Base-by-base conservation (phyloP, 805 yeast species). In the Suhomyces pyralidae region DNA sequence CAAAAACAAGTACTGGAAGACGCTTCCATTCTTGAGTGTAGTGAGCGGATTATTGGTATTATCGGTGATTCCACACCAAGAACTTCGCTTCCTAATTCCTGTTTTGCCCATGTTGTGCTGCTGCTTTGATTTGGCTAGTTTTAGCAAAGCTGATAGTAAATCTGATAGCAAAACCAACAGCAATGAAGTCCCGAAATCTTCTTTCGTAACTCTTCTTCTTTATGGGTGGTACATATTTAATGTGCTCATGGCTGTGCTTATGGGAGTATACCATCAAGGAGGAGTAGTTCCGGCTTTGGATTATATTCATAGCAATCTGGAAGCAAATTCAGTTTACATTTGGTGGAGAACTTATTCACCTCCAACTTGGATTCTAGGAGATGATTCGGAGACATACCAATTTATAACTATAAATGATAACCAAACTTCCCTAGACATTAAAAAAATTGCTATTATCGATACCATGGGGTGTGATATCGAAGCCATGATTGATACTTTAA, bases 261-360 rank as follows among this genome's bases (percentile, higher is more conserved):
- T 89, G 87, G 98, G 98, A 0, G 65, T 83, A 0, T 75, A 83
- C 25, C 99, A 94, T 62, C 99, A 94, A 72, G 91, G 93, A 40
- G 99, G 99, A 1, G 82, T 94, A 0, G 71, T 93, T 1, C 86
- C 89, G 0, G 86, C 88, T 0, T 70, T 88, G 38, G 73, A 72
- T 20, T 63, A 75, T 50, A 48, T 82, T 2, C 66, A 68, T 17
- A 15, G 40, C 17, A 36, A 42, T 2, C 30, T 8, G 8, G 7
- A 40, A 0, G 12, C 44, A 8, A 32, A 22, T n/a, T 68, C 77
- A 0, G 71, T 82, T 0, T 79, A 82, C 34, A 62, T 93, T 5
- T 93, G 96, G 90, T 93, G 98, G 98, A 84, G 90, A 66, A 90
- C 97, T 0, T 94, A 93, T 61, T 81, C 90, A 3, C 97, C 98